Evolutionary conservation across 202 grass and related monocot genomes (phyloP).

Genomic region (Panicum virgatum): DNA sequence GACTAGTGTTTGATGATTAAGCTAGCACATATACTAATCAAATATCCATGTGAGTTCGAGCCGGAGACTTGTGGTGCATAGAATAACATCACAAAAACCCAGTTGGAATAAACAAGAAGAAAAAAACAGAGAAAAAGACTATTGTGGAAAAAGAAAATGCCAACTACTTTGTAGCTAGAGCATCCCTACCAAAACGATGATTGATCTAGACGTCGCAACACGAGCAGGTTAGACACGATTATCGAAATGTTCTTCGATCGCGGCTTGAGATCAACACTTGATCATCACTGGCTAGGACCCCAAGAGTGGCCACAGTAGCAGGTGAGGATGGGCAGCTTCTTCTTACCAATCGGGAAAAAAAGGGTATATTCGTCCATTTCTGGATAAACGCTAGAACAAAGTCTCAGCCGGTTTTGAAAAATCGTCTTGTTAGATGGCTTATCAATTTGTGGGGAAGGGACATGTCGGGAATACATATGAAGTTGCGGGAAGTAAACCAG

Average conservation of each 20-base stretch:
- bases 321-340: background rate
- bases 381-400: background rate
- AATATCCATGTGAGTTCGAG: conserved; percentile 1
- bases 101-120: background rate
- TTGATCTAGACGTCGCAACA: conserved; percentile 63
- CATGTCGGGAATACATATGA: background rate
- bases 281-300: background rate
- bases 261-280: conserved; percentile 5
- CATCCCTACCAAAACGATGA: conserved; percentile 48
- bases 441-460: conserved; percentile 33
- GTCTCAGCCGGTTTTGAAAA: background rate
- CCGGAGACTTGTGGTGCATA: conserved; percentile 26
- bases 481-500: conserved; percentile 1
- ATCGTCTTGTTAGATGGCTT: background rate
- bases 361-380: background rate
- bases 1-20: conserved; percentile 33
- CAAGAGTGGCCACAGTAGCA: background rate
- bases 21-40: conserved; percentile 33
- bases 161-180: conserved; percentile 51
- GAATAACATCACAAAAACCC: conserved; percentile 5
- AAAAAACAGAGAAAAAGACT: background rate
- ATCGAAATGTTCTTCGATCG: conserved; percentile 12
- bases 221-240: conserved; percentile 11
- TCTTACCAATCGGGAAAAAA: background rate
- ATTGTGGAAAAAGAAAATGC: conserved; percentile 27